These are phyloP conservation scores for Melanomma pulvis-pyrius DNA, from an alignment of 495 filamentous ascomycete genomes.

Conservation along the genomic window DNA sequence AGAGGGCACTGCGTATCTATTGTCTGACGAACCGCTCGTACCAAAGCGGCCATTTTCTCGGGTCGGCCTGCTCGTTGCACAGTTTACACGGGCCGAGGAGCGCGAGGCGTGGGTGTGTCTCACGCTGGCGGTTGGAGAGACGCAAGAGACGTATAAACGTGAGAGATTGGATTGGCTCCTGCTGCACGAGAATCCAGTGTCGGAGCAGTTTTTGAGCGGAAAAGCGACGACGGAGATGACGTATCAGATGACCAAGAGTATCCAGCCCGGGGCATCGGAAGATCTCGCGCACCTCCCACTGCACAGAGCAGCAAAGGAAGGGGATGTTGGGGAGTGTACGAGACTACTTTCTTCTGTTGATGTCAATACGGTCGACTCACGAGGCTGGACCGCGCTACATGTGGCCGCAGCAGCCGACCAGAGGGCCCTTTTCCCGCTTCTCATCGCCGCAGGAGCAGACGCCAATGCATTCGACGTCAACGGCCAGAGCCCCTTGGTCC, in stretches of 20 bases:
- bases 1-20: not conserved
- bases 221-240: not conserved
- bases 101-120: constrained; percentile 5
- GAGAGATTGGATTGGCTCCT: not conserved
- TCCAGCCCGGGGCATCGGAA: not conserved
- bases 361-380: constrained; percentile 5
- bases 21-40: constrained; percentile 3
- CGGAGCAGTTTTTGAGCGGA: not conserved
- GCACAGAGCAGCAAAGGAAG: not conserved
- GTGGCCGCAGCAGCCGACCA: not conserved
- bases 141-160: not conserved
- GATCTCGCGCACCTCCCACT: not conserved
- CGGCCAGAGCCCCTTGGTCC: constrained; percentile 1
- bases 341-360: not conserved
- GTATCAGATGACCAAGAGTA: not conserved
- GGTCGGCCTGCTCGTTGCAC: not conserved
- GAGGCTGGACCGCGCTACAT: constrained; percentile 1
- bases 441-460: not conserved
- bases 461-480: not conserved
- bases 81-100: not conserved
- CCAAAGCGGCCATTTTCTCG: not conserved
- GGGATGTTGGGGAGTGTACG: not conserved
- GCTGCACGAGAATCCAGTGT: constrained; percentile 8
- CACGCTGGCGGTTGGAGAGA: constrained; percentile 2
- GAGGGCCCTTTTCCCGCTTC: not conserved